Conservation (phyloP, 2,329 filamentous ascomycete species). For the Pseudogymnoascus sp. region DNA sequence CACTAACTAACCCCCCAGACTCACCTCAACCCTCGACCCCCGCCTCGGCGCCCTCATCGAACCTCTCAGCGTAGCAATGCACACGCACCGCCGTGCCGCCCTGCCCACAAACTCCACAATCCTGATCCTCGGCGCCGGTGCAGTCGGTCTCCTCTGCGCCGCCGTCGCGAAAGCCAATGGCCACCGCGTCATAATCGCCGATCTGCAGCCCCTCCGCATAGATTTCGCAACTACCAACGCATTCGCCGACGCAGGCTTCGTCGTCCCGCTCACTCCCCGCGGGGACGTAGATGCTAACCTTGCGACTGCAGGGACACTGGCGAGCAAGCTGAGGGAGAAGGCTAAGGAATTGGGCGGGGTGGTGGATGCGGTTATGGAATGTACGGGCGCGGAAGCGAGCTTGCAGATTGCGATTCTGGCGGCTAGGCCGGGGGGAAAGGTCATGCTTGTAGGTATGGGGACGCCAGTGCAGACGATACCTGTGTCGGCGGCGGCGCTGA, state of each 20-base stretch:
- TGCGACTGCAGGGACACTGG: slow-evolving; percentile 43
- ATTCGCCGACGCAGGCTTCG: slow-evolving; percentile 60
- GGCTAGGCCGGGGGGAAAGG: slow-evolving; percentile 66
- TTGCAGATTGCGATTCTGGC: slow-evolving; percentile 69
- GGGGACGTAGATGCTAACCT: slow-evolving; percentile 69
- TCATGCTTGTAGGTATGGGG: slow-evolving; percentile 88
- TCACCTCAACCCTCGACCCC: slow-evolving; percentile 67
- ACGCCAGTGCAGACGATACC: slow-evolving; percentile 81
- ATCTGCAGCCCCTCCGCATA: slow-evolving; percentile 74
- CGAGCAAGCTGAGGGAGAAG: not conserved
- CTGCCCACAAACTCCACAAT: slow-evolving; percentile 69
- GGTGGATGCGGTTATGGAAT: slow-evolving; percentile 74
- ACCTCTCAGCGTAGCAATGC: slow-evolving; percentile 78
- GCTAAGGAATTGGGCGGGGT: slow-evolving; percentile 50
- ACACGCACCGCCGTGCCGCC: slow-evolving; percentile 68
- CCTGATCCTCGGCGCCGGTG: slow-evolving; percentile 80
- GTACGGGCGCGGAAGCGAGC: slow-evolving; percentile 68
- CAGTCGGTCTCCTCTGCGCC: slow-evolving; percentile 80
- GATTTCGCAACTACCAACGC: slow-evolving; percentile 69
- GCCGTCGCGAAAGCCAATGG: slow-evolving; percentile 80
- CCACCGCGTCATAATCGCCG: slow-evolving; percentile 72
- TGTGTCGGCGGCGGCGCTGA: slow-evolving; percentile 81
- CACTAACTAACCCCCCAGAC: slow-evolving; percentile 19
- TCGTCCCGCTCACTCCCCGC: slow-evolving; percentile 54
- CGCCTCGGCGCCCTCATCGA: slow-evolving; percentile 89